Conservation (phyloP, 176 grass and related monocot species). For the Lolium perenne region DNA sequence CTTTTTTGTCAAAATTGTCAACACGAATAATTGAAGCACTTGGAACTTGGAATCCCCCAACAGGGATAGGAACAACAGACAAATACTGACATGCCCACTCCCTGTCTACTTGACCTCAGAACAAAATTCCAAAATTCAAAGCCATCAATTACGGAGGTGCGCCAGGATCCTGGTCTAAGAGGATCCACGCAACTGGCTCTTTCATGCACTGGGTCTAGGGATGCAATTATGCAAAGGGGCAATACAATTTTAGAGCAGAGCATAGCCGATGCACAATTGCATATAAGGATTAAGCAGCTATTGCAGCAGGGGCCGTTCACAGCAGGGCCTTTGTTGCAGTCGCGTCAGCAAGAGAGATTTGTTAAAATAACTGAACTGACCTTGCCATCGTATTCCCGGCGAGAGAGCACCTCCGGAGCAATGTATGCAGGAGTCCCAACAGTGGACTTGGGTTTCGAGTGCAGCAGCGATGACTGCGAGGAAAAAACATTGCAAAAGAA, state of each 20-base stretch:
- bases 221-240: background rate
- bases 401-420: slow-evolving; percentile 78
- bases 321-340: background rate
- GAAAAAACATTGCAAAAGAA: slow-evolving; percentile 39
- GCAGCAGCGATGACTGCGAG: slow-evolving; percentile 69
- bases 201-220: slow-evolving; percentile 34
- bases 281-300: background rate
- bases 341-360: background rate
- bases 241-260: slow-evolving; percentile 5
- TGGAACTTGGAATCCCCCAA: slow-evolving; percentile 44
- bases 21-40: slow-evolving; percentile 57
- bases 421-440: slow-evolving; percentile 85
- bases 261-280: slow-evolving; percentile 13
- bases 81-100: slow-evolving; percentile 33
- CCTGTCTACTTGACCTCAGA: slow-evolving; percentile 35
- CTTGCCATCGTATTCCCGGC: slow-evolving; percentile 82
- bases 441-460: slow-evolving; percentile 78
- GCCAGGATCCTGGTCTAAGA: slow-evolving; percentile 36
- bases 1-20: slow-evolving; percentile 57
- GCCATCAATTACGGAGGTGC: slow-evolving; percentile 3
- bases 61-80: slow-evolving; percentile 36
- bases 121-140: slow-evolving; percentile 43
- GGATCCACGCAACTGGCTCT: slow-evolving; percentile 16
- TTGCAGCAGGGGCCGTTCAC: background rate
- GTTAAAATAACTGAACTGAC: slow-evolving; percentile 47